Percentiles rank a stretch among this genome's conserved stretches.
These are phyloP conservation scores for Phytophthora brassicae DNA, from an alignment of 352 stramenopile genomes.

Conservation along the genomic window DNA sequence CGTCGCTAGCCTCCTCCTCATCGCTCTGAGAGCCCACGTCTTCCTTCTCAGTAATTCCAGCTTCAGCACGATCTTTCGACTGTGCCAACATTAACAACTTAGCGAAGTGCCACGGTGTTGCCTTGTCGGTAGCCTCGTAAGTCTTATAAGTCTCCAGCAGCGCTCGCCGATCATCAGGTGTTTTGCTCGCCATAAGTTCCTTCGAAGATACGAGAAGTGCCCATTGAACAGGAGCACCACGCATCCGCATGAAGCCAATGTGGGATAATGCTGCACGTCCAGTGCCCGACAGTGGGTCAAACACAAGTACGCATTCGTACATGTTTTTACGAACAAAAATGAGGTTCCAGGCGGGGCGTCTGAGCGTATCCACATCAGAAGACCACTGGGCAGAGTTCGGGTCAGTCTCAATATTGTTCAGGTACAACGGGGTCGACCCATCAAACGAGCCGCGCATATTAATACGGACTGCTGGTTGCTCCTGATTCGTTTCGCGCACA, in stretches of 20 bases:
- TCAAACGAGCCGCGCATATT: conserved; percentile 59
- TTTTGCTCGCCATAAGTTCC: conserved; percentile 61
- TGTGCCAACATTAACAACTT: conserved; percentile 76
- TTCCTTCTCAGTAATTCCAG: conserved; percentile 11
- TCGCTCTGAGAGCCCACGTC: conserved; percentile 15
- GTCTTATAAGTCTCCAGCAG: conserved; percentile 50
- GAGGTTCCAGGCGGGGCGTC: conserved; percentile 69
- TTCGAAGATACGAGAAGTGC: conserved; percentile 70
- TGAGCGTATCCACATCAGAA: conserved; percentile 44
- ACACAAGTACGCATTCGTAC: conserved; percentile 80
- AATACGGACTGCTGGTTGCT: conserved; percentile 57
- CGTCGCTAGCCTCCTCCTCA: conserved; percentile 10
- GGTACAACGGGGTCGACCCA: conserved; percentile 66
- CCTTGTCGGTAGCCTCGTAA: conserved; percentile 40
- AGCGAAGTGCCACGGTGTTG: conserved; percentile 74
- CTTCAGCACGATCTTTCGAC: conserved; percentile 47
- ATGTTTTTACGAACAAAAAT: conserved; percentile 88
- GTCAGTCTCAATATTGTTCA: conserved; percentile 85
- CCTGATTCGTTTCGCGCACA: conserved; percentile 52
- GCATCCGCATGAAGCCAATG: conserved; percentile 70
- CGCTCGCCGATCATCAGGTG: conserved; percentile 33
- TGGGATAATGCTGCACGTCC: conserved; percentile 55
- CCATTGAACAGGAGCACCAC: conserved; percentile 76
- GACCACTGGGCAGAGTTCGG: conserved; percentile 52
- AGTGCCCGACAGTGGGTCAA: conserved; percentile 61